A percentile compares a stretch with the other conserved stretches of the same genome.
These are phyloP conservation scores for Penicillium goetzii DNA, from an alignment of 495 filamentous ascomycete species.

Conservation along the genomic window DNA sequence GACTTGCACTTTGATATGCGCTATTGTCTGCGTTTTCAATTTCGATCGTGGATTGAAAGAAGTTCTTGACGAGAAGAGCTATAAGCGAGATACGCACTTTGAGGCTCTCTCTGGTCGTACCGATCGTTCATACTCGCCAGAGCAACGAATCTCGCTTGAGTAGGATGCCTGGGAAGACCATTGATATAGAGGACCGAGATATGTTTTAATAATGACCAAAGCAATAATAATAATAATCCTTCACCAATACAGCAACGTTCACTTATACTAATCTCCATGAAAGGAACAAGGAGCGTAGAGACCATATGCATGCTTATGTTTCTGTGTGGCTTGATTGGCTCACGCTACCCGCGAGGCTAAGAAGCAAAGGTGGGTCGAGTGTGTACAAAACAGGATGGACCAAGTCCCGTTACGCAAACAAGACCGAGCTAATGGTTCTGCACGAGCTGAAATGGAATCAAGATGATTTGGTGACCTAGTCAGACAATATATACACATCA, in stretches of 20 bases:
- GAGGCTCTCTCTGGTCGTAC: slow-evolving; percentile 1
- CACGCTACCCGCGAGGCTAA: slow-evolving; percentile 1
- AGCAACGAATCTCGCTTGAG: slow-evolving; percentile 1
- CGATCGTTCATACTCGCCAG: background rate
- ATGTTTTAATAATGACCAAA: background rate
- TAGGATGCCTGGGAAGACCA: background rate
- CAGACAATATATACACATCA: slow-evolving; percentile 51
- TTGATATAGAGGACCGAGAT: background rate
- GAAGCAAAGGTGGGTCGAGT: background rate
- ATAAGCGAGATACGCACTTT: slow-evolving; percentile 4
- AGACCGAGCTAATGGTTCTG: background rate
- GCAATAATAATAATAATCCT: background rate
- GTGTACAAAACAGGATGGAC: background rate
- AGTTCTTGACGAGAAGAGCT: background rate
- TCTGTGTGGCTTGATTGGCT: slow-evolving; percentile 12
- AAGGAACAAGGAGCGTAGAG: background rate
- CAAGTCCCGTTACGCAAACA: too few relatives aligned
- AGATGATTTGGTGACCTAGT: slow-evolving; percentile 37
- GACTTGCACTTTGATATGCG: slow-evolving; percentile 15
- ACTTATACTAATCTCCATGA: background rate
- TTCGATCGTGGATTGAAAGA: slow-evolving; percentile 21
- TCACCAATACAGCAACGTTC: background rate
- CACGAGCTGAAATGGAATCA: slow-evolving; percentile 1
- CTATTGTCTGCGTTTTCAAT: slow-evolving; percentile 20
- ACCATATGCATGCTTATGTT: slow-evolving; percentile 8